Base-by-base conservation (phyloP, 257 asterid genomes). In the Leptodermis oblonga region DNA sequence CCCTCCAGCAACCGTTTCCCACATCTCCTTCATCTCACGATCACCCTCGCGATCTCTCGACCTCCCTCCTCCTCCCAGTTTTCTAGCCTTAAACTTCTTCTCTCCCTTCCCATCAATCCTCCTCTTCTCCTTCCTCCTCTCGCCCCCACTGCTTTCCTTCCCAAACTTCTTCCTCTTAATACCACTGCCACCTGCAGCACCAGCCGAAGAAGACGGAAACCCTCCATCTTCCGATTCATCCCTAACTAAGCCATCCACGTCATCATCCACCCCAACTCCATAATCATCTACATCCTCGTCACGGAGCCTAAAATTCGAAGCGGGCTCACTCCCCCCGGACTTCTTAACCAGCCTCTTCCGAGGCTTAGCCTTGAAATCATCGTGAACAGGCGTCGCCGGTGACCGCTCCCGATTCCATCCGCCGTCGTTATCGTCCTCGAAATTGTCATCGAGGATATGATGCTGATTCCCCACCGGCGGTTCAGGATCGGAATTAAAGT, bases 21-120 rank as follows among this genome's bases (percentile, higher is more conserved):
- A 94, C 96, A 91, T 89, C 88, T 89, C 99, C 85, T 89, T 89
- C 85, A 79, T 84, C 83, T 92, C 96, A 62, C 83, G 94, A 82
- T 94, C 99, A 0, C 84, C 97, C 68, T 83, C 97, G 25, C 80
- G 86, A 72, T 81, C 87, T 81, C 84, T 81, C 58, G 69, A 73
- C 68, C 88, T 78, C 70, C 90, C 88, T 66, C 89, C 87, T 68
- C 84, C 87, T 60, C 87, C 80, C 61, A 76, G 65, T 73, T 62
- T 91, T 73, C 84, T 82, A 72, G 72, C 71, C 83, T 79, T 85
- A 43, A 86, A 79, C 80, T 73, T 87, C 78, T 77, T 85, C 64
- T 76, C 91, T n/a, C 59, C 80, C 65, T 75, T 74, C 56, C 78
- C 88, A 60, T 85, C 90, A 76, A 71, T 71, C 73, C 74, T 73